These are phyloP conservation scores for Hebeloma cylindrosporum DNA, from an alignment of 768 basidiomycete genomes.

Conservation along the genomic window DNA sequence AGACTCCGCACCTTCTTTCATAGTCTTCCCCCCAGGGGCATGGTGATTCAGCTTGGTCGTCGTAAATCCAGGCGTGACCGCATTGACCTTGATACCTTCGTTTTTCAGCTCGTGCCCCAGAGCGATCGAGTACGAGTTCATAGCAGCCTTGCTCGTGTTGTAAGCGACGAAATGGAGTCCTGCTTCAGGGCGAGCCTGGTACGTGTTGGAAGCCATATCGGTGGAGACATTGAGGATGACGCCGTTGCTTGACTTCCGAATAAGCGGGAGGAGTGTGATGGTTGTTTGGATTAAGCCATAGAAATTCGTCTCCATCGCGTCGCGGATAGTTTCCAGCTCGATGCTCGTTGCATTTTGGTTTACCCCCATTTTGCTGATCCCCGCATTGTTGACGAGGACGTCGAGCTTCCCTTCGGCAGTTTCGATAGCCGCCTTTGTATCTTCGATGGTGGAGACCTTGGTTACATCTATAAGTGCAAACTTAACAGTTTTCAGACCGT, in stretches of 20 bases:
- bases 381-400: constrained; percentile 49
- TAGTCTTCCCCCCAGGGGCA: constrained; percentile 37
- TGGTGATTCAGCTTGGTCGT: constrained; percentile 43
- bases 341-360: constrained; percentile 36
- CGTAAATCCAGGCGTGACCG: constrained; percentile 60
- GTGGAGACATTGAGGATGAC: constrained; percentile 43
- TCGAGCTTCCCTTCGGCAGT: constrained; percentile 41
- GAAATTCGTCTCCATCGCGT: constrained; percentile 43
- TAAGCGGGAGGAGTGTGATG: constrained; percentile 40
- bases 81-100: constrained; percentile 57
- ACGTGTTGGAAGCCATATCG: constrained; percentile 46
- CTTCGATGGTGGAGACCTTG: constrained; percentile 30
- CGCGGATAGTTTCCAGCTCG: constrained; percentile 33
- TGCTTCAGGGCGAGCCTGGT: constrained; percentile 32
- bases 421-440: constrained; percentile 37
- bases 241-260: constrained; percentile 34
- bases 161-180: constrained; percentile 45
- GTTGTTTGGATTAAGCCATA: constrained; percentile 44
- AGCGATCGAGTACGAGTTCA: constrained; percentile 57
- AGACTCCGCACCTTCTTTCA: constrained; percentile 33
- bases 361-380: constrained; percentile 22
- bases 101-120: constrained; percentile 62
- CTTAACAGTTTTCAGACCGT: constrained; percentile 30
- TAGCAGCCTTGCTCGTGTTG: constrained; percentile 72
- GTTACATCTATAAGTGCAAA: constrained; percentile 43